A percentile compares a stretch with the other conserved stretches of the same genome.
Evolutionary conservation across 176 grass and related monocot species (phyloP).

Genomic region (Oryza meyeriana): DNA sequence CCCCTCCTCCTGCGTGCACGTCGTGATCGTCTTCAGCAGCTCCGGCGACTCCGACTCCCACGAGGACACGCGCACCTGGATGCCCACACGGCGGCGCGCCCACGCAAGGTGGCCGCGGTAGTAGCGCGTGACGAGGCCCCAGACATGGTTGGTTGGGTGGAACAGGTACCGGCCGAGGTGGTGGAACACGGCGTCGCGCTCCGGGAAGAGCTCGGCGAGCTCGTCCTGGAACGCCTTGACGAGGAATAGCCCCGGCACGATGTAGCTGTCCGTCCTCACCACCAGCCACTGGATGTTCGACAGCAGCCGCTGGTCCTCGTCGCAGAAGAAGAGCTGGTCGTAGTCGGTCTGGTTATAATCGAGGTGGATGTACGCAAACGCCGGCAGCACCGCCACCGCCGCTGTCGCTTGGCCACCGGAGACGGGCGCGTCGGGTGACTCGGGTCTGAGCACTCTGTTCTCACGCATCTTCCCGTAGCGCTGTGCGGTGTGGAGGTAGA

Average conservation of each 20-base stretch:
- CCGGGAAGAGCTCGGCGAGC: slow-evolving; percentile 55
- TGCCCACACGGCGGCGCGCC: slow-evolving; percentile 37
- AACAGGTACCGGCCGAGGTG: slow-evolving; percentile 65
- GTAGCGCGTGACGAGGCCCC: slow-evolving; percentile 68
- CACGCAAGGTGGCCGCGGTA: slow-evolving; percentile 40
- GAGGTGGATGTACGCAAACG: slow-evolving; percentile 47
- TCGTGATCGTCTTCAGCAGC: slow-evolving; percentile 35
- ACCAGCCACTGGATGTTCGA: slow-evolving; percentile 55
- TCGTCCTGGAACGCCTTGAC: slow-evolving; percentile 39
- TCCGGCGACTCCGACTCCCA: not conserved
- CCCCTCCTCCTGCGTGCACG: slow-evolving; percentile 14
- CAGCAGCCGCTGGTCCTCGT: slow-evolving; percentile 56
- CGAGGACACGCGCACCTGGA: slow-evolving; percentile 54
- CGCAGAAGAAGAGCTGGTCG: slow-evolving; percentile 54
- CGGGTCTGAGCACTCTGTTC: not conserved
- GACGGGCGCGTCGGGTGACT: not conserved
- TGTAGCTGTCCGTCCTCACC: slow-evolving; percentile 59
- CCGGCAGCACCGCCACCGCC: not conserved
- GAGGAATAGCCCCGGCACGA: slow-evolving; percentile 59
- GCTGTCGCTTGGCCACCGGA: not conserved
- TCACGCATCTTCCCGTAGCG: slow-evolving; percentile 49
- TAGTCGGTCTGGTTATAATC: slow-evolving; percentile 14
- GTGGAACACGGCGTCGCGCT: slow-evolving; percentile 64
- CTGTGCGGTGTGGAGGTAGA: slow-evolving; percentile 38
- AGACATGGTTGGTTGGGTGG: slow-evolving; percentile 64